A percentile compares a stretch with the other conserved stretches of the same genome.
phyloP scores from a whole-genome alignment of 2,329 filamentous ascomycete genomes.

The Aspergillus sp. region DNA sequence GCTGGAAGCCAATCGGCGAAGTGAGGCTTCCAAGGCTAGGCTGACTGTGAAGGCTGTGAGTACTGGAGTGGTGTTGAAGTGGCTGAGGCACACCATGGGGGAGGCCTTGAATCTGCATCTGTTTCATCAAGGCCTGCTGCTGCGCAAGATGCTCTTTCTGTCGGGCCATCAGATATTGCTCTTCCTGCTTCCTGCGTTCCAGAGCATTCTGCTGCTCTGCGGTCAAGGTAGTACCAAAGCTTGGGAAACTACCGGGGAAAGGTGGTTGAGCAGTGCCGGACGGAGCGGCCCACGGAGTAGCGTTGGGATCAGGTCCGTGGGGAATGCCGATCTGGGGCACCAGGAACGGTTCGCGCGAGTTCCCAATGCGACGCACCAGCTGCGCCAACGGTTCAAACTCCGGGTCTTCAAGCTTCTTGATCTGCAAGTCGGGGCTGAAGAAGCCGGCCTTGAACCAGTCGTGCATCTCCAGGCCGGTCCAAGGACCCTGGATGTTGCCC shows the following conservation, averaged over 20 bases:
- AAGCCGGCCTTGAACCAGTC: slow-evolving; percentile 99
- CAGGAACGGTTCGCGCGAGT: slow-evolving; percentile 93
- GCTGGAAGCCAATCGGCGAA: slow-evolving; percentile 68
- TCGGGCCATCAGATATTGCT: slow-evolving; percentile 92
- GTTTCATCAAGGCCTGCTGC: slow-evolving; percentile 69
- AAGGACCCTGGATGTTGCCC: slow-evolving; percentile 85
- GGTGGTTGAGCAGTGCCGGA: slow-evolving; percentile 69
- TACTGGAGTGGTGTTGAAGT: slow-evolving; percentile 89
- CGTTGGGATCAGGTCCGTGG: slow-evolving; percentile 64
- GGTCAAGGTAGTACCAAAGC: slow-evolving; percentile 91
- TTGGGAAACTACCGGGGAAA: slow-evolving; percentile 87
- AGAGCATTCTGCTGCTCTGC: slow-evolving; percentile 97
- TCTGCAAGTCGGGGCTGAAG: slow-evolving; percentile 87
- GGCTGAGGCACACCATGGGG: slow-evolving; percentile 50
- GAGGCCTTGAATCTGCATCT: slow-evolving; percentile 60
- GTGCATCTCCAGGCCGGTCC: slow-evolving; percentile 96
- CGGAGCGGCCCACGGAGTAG: slow-evolving; percentile 45
- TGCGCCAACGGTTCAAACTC: slow-evolving; percentile 95
- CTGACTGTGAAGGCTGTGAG: slow-evolving; percentile 92
- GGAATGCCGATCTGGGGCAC: slow-evolving; percentile 95
- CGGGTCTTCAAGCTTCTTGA: slow-evolving; percentile 87
- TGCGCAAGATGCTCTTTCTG: slow-evolving; percentile 90
- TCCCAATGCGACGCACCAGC: slow-evolving; percentile 89
- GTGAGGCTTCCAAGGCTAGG: slow-evolving; percentile 93
- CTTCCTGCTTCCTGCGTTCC: slow-evolving; percentile 93